A percentile compares a stretch with the other conserved stretches of the same genome.
Conservation (phyloP, 2,329 filamentous ascomycete species). For the Monilinia fructicola region DNA sequence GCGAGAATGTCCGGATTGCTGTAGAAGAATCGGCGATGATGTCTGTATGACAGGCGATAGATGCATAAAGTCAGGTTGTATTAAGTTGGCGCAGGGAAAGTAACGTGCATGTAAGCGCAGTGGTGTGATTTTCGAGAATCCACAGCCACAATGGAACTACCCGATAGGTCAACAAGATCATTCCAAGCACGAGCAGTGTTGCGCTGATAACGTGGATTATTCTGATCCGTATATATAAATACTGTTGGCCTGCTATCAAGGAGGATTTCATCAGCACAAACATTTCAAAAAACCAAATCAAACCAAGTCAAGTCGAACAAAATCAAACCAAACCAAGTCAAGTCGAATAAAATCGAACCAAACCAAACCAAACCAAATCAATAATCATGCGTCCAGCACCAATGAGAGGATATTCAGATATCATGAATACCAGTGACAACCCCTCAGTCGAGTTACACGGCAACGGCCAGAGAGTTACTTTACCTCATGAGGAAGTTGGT, state of each 20-base stretch:
- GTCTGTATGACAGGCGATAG: background rate
- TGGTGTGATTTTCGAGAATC: constrained; percentile 4
- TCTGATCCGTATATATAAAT: background rate
- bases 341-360: background rate
- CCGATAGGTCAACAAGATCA: background rate
- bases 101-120: background rate
- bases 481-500: constrained; percentile 23
- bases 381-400: background rate
- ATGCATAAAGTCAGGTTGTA: background rate
- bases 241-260: background rate
- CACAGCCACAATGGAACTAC: background rate
- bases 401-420: constrained; percentile 21
- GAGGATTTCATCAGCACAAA: background rate
- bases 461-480: constrained; percentile 30
- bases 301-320: background rate
- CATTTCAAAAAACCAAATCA: background rate
- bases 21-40: background rate
- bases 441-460: constrained; percentile 14
- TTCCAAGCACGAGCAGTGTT: background rate
- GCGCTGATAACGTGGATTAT: too few relatives aligned
- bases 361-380: background rate
- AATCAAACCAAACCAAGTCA: too few relatives aligned
- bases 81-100: background rate
- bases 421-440: constrained; percentile 16
- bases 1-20: background rate